Conservation (phyloP, 495 filamentous ascomycete species). For the Evernia prunastri region DNA sequence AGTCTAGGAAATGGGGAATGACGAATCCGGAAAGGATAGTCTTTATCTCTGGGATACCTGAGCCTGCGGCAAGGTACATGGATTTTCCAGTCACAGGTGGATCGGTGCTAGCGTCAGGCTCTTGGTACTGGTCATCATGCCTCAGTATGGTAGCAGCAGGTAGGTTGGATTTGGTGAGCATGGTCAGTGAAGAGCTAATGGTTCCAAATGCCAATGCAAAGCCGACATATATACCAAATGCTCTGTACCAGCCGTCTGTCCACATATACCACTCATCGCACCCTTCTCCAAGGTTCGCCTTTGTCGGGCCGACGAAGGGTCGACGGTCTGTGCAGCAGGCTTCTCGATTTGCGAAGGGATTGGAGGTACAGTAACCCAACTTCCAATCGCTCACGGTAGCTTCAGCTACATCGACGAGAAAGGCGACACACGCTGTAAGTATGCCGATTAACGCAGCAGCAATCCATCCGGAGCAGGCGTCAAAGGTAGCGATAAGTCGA, state of each 20-base stretch:
- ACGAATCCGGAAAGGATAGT: constrained; percentile 54
- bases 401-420: constrained; percentile 47
- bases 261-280: constrained; percentile 42
- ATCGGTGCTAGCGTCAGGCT: not conserved
- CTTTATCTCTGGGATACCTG: constrained; percentile 56
- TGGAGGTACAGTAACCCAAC: constrained; percentile 44
- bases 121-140: constrained; percentile 23
- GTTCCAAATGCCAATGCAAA: constrained; percentile 46
- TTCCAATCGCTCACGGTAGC: constrained; percentile 52
- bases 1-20: constrained; percentile 49
- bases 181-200: constrained; percentile 43
- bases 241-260: constrained; percentile 34
- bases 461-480: constrained; percentile 46
- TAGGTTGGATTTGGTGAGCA: constrained; percentile 45
- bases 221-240: constrained; percentile 45
- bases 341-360: constrained; percentile 42
- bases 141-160: constrained; percentile 37
- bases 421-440: constrained; percentile 50
- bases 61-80: constrained; percentile 53
- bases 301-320: constrained; percentile 24
- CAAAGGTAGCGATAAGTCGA: constrained; percentile 31
- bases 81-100: constrained; percentile 37
- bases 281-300: constrained; percentile 26
- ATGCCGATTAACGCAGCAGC: constrained; percentile 47
- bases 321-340: constrained; percentile 40